Percentiles rank a stretch among this genome's conserved stretches.
Conservation (phyloP, 805 yeast genomes). For the Lachancea lanzarotensis region DNA sequence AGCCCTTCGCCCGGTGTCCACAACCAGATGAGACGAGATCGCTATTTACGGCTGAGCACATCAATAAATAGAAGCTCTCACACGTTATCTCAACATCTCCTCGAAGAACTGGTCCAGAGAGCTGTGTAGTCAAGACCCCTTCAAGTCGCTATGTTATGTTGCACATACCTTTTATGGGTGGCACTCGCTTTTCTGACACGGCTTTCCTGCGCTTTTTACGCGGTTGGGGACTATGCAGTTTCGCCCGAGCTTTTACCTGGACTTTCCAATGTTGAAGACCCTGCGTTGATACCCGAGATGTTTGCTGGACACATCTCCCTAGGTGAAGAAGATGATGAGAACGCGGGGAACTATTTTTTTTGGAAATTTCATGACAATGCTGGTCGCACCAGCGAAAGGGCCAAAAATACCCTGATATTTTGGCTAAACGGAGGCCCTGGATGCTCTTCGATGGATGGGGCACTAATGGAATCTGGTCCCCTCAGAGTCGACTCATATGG, state of each 20-base stretch:
- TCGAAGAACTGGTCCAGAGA: no score
- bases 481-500: conserved; percentile 50
- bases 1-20: no score
- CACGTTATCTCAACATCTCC: no score
- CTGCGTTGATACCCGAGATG: conserved; percentile 36
- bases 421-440: conserved; percentile 99
- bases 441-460: conserved; percentile 97
- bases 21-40: no score
- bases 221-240: conserved; percentile 19
- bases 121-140: neutral
- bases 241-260: conserved; percentile 28
- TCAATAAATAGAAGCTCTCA: no score
- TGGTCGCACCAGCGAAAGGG: conserved; percentile 19
- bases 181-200: neutral
- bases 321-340: conserved; percentile 34
- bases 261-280: conserved; percentile 15
- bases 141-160: neutral
- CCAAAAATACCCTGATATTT: conserved; percentile 47
- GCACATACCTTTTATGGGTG: neutral
- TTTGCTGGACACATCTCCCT: conserved; percentile 62
- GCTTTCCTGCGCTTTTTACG: neutral
- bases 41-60: no score
- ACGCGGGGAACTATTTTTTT: conserved; percentile 60
- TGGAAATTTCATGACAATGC: conserved; percentile 51
- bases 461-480: conserved; percentile 88